A percentile compares a stretch with the other conserved stretches of the same genome.
phyloP scores from a whole-genome alignment of 306 rosid species.

The Pachyrhizus erosus region DNA sequence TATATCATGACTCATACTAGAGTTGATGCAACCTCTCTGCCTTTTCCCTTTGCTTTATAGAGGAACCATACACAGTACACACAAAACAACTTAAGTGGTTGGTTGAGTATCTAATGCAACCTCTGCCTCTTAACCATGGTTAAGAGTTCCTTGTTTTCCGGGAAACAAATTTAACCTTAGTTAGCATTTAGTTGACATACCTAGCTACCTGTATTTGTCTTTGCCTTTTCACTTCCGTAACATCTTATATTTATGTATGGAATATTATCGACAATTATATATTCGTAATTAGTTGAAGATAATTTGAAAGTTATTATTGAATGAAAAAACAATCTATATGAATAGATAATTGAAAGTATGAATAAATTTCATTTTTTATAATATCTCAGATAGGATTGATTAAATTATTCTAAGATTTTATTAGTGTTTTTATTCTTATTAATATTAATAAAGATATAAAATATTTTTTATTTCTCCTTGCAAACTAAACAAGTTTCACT shows the following conservation, averaged over 20 bases:
- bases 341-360: background rate
- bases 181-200: constrained; percentile 40
- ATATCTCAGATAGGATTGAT: background rate
- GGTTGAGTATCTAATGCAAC: constrained; percentile 2
- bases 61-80: constrained; percentile 7
- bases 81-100: background rate
- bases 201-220: background rate
- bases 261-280: too few relatives aligned
- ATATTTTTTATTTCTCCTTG: background rate
- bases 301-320: background rate
- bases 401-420: background rate
- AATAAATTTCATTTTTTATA: too few relatives aligned
- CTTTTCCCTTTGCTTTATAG: constrained; percentile 32
- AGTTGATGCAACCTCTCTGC: background rate
- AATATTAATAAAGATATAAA: too few relatives aligned
- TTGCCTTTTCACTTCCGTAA: background rate
- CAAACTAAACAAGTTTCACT: background rate
- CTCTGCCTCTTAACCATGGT: constrained; percentile 64
- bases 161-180: constrained; percentile 53
- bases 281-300: background rate
- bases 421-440: too few relatives aligned
- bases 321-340: too few relatives aligned
- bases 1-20: background rate
- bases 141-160: constrained; percentile 40
- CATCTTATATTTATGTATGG: background rate